A percentile compares a stretch with the other conserved stretches of the same genome.
Conservation (phyloP, 2,329 filamentous ascomycete species). For the Ascochyta rabiei region DNA sequence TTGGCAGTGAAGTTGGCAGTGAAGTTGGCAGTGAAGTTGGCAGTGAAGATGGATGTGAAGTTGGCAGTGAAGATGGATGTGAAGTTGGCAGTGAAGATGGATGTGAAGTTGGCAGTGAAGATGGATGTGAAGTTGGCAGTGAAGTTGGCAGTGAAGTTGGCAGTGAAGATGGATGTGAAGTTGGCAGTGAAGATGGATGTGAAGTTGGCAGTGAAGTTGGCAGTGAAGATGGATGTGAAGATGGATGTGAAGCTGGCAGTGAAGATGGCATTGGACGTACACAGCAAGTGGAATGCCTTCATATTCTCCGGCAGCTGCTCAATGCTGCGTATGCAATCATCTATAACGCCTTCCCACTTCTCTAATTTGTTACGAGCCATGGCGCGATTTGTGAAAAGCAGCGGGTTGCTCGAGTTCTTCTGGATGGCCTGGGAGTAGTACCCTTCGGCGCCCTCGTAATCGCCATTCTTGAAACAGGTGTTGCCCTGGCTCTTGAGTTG, state of each 20-base stretch:
- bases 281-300: conserved; percentile 83
- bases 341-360: conserved; percentile 74
- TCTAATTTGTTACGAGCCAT: conserved; percentile 78
- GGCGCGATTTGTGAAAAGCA: conserved; percentile 88
- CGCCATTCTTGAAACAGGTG: conserved; percentile 66
- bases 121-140: background rate
- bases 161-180: no score
- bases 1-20: conserved; percentile 1
- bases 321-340: conserved; percentile 78
- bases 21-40: background rate
- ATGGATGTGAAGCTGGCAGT: no score
- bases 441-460: conserved; percentile 69
- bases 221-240: no score
- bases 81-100: background rate
- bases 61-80: background rate
- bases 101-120: background rate
- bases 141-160: no score
- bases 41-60: no score
- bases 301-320: conserved; percentile 69
- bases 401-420: conserved; percentile 75
- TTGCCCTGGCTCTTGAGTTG: conserved; percentile 63
- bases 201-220: no score
- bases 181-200: background rate
- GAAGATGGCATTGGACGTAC: conserved; percentile 32
- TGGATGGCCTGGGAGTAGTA: conserved; percentile 81